Evolutionary conservation across 208 protist genomes (phyloP).

Genomic region (Trypanosoma boissoni): DNA sequence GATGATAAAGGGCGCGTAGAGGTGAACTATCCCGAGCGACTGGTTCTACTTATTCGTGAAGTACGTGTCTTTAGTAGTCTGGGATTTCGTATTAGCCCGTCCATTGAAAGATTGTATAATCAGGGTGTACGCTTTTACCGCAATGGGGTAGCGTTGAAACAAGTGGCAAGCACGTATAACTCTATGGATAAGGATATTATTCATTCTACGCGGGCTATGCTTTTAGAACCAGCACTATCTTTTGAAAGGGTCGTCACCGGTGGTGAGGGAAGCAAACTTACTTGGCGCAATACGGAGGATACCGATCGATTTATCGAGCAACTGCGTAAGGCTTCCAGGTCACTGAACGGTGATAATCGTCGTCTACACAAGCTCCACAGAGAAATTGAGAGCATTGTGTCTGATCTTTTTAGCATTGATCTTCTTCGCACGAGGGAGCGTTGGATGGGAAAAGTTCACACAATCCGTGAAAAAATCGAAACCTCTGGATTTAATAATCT

Average conservation of each 20-base stretch:
- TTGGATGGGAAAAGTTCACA: slow-evolving; percentile 89
- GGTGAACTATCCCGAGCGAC: slow-evolving; percentile 87
- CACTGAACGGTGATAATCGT: slow-evolving; percentile 91
- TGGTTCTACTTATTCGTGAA: slow-evolving; percentile 89
- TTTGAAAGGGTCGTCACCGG: slow-evolving; percentile 92
- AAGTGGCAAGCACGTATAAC: slow-evolving; percentile 93
- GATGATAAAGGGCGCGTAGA: slow-evolving; percentile 68
- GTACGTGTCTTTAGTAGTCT: slow-evolving; percentile 82
- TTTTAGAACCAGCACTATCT: slow-evolving; percentile 80
- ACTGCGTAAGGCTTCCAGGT: slow-evolving; percentile 78
- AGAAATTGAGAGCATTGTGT: slow-evolving; percentile 78
- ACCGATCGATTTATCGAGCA: slow-evolving; percentile 82
- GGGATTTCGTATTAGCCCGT: slow-evolving; percentile 62
- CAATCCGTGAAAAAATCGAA: slow-evolving; percentile 89
- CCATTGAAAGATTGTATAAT: slow-evolving; percentile 63
- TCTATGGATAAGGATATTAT: slow-evolving; percentile 90
- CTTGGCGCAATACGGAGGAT: slow-evolving; percentile 80
- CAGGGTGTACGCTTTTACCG: slow-evolving; percentile 81
- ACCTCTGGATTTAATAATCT: slow-evolving; percentile 87
- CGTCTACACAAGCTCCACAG: slow-evolving; percentile 91
- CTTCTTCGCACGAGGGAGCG: slow-evolving; percentile 90
- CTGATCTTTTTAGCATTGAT: slow-evolving; percentile 90
- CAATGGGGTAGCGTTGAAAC: slow-evolving; percentile 86
- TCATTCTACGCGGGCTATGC: slow-evolving; percentile 84
- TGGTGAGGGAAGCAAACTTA: slow-evolving; percentile 73